Evolutionary conservation across 2,329 filamentous ascomycete genomes (phyloP), one percentile per base, ranked within the genome.

Genomic region (Phialocephala subalpina): DNA sequence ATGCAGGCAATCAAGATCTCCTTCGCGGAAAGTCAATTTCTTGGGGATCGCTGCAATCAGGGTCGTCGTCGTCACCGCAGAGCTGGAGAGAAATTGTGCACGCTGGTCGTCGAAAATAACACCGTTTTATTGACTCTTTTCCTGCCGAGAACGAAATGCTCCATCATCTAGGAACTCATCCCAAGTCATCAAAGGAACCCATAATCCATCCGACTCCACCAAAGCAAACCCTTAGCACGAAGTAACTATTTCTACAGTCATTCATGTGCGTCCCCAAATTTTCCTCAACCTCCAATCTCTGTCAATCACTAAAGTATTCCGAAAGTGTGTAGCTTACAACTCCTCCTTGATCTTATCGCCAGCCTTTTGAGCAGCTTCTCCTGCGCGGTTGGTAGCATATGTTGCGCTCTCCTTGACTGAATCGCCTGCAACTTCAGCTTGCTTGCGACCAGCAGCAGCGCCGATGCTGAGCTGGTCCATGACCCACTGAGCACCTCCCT

Each of bases 401-500:
- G 74, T 76, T 45, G 64, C 75, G 35, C 70, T 72, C 61, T 78
- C 77, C 68, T 77, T 76, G n/a, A 72, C 70, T 20, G 70, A 65
- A 64, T 84, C 80, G n/a, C 79, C 80, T 33, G 78, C 82, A 64
- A 82, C 81, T 70, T 84, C 78, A n/a, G 74, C 75, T 69, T 84
- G 77, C 38, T 80, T 79, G 35, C 80, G 77, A 40, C 82, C 83
- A 63, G 78, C 79, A n/a, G 80, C 76, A 58, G 81, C 81, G 36
- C 82, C 82, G 40, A 83, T 76, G 73, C 78, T 82, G 61, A 85
- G 67, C 73, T 85, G 82, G 40, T 82, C 79, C 64, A 83, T 62
- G 27, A 82, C 71, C 83, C 83, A 86, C 70, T 83, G 76, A 25
- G 78, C 72, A 49, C 78, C 77, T 47, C 79, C 77, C 70, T 80